Evolutionary conservation across 345 rosid species (phyloP), one percentile per base, ranked within the genome.

Genomic region (Euphorbia lathyris): DNA sequence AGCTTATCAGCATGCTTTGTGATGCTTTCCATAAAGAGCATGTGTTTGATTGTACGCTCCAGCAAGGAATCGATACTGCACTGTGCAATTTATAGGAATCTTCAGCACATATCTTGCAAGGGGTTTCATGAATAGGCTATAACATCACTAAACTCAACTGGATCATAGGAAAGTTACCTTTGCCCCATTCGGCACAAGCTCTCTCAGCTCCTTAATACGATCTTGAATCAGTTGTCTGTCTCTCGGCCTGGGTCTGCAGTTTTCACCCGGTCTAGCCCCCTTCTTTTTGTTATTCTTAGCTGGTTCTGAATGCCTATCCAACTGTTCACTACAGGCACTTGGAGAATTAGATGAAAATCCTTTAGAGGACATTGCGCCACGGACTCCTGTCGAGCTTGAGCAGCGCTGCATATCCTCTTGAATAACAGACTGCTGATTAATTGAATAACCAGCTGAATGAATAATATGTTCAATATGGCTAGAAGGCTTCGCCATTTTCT

Each of bases 171-270:
- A 72, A 79, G 68, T 75, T 86, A 95, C 99, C 99, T 95, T 95
- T 38, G 97, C 84, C 63, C 97, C 97, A 78, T 83, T 90, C 4
- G 97, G 99, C 38, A 95, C 99, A 77, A 95, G 90, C 71, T 90
- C 99, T 71, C 99, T 82, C 72, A 95, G 85, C 85, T 95, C 97
- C 85, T 95, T 95, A 43, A 95, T 86, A 57, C 97, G 88, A 85
- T 95, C 99, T 70, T 95, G 99, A 79, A 95, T 95, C 73, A 91
- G 83, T 76, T 95, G 99, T 60, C 99, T 86, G 76, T 95, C 99
- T 82, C 97, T 90, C 67, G 99, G 99, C 58, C 99, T 84, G 66
- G 99, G 96, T 80, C 96, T 86, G 74, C 79, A 82, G 73, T 79
- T 91, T 84, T 95, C 99, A 74, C 92, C 96, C 58, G 93, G 90